These are phyloP conservation scores for Diversispora epigaea DNA, from an alignment of 192 early-diverging fungal species.

Conservation along the genomic window DNA sequence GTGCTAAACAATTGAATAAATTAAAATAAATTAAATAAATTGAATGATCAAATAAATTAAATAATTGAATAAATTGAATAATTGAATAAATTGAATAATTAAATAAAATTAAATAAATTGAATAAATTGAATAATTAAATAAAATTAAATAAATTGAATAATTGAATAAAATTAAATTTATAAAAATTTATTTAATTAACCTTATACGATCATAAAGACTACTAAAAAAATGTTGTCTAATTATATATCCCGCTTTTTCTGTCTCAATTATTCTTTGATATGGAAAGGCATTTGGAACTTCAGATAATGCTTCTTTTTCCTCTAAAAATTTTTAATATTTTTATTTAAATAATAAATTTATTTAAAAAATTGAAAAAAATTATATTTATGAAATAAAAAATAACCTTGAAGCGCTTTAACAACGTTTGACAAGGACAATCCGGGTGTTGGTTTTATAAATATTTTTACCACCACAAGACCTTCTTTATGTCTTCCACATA, in stretches of 20 bases:
- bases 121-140: too few relatives aligned
- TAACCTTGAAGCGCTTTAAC: constrained; percentile 62
- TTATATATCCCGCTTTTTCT: constrained; percentile 83
- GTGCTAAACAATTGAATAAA: constrained; percentile 59
- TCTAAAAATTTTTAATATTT: too few relatives aligned
- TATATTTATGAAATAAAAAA: too few relatives aligned
- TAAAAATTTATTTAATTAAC: constrained; percentile 36
- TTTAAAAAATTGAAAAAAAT: too few relatives aligned
- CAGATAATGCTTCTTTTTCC: constrained; percentile 61
- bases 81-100: too few relatives aligned
- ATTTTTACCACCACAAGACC: constrained; percentile 88
- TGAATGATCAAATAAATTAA: too few relatives aligned
- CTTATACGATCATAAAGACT: constrained; percentile 97
- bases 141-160: too few relatives aligned
- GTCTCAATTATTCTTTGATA: constrained; percentile 85
- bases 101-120: too few relatives aligned
- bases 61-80: too few relatives aligned
- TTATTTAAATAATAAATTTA: too few relatives aligned
- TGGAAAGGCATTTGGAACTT: constrained; percentile 76
- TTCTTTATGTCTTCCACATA: constrained; percentile 78
- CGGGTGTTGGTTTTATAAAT: constrained; percentile 83
- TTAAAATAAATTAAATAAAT: background rate
- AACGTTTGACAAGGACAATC: constrained; percentile 53
- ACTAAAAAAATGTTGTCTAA: constrained; percentile 85
- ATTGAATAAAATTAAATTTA: too few relatives aligned